Percentiles rank a stretch among this genome's conserved stretches.
phyloP scores from a whole-genome alignment of 2,329 filamentous ascomycete genomes.

The Penicillium aurantiogriseum region DNA sequence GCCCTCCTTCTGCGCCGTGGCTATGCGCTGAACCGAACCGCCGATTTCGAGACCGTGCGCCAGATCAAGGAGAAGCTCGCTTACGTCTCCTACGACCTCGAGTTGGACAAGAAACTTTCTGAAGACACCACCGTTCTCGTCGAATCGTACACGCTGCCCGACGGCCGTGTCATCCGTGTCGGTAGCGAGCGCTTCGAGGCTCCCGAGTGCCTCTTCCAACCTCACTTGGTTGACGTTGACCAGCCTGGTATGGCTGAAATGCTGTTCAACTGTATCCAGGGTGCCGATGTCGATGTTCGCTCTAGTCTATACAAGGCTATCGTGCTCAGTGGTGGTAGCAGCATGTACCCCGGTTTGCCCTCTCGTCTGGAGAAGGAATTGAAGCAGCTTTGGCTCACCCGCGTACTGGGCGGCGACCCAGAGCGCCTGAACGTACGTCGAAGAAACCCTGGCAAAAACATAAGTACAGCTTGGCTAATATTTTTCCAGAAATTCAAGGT shows the following conservation, averaged over 20 bases:
- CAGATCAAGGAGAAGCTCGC: slow-evolving; percentile 99
- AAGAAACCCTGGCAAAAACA: not conserved
- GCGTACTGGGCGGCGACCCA: slow-evolving; percentile 84
- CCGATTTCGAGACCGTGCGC: slow-evolving; percentile 97
- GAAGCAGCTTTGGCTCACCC: slow-evolving; percentile 96
- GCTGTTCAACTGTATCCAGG: slow-evolving; percentile 97
- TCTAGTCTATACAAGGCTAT: slow-evolving; percentile 95
- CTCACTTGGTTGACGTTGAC: slow-evolving; percentile 94
- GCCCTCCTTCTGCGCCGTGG: slow-evolving; percentile 88
- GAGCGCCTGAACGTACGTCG: slow-evolving; percentile 71
- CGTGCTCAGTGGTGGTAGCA: slow-evolving; percentile 91
- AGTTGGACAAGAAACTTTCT: slow-evolving; percentile 90
- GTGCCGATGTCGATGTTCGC: slow-evolving; percentile 91
- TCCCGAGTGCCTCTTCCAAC: slow-evolving; percentile 97
- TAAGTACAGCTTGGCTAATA: slow-evolving; percentile 7
- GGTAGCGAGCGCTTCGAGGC: slow-evolving; percentile 97
- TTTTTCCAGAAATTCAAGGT: slow-evolving; percentile 88
- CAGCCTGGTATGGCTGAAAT: slow-evolving; percentile 96
- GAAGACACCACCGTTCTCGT: slow-evolving; percentile 97
- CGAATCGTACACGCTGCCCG: slow-evolving; percentile 94
- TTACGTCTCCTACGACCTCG: slow-evolving; percentile 97
- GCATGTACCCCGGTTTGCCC: slow-evolving; percentile 97
- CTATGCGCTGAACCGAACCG: slow-evolving; percentile 95
- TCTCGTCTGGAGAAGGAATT: slow-evolving; percentile 96
- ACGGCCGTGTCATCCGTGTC: slow-evolving; percentile 92